Conservation (phyloP, 2,329 filamentous ascomycete species). For the Arthrobotrys iridis region DNA sequence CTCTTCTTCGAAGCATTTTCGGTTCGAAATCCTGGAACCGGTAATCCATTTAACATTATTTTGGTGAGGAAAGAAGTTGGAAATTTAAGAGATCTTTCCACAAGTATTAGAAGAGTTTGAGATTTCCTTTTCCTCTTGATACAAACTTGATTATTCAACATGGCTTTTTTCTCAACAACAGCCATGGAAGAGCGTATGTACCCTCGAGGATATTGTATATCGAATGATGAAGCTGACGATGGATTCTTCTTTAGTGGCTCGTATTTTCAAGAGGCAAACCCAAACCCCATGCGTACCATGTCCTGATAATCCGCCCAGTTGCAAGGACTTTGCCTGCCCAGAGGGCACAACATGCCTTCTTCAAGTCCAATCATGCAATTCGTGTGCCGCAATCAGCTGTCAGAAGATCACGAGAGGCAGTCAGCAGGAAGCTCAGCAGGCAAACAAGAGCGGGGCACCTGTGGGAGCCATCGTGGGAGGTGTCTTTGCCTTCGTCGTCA, state of each 20-base stretch:
- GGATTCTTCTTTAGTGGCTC: constrained; percentile 34
- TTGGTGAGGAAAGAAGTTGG: constrained; percentile 9
- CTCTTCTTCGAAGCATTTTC: constrained; percentile 3
- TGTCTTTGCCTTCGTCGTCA: constrained; percentile 83
- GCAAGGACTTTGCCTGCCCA: constrained; percentile 67
- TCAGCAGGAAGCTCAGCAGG: constrained; percentile 59
- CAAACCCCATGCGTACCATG: constrained; percentile 69
- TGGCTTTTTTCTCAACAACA: constrained; percentile 20
- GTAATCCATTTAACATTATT: constrained; percentile 5
- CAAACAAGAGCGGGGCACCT: constrained; percentile 66
- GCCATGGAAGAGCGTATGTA: constrained; percentile 51
- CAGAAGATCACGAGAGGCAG: constrained; percentile 59
- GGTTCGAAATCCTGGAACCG: constrained; percentile 30
- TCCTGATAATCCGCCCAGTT: constrained; percentile 66
- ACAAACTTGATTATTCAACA: constrained; percentile 24
- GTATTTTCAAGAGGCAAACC: constrained; percentile 44
- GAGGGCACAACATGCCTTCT: constrained; percentile 70
- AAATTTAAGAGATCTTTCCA: constrained; percentile 1
- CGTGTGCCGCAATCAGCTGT: constrained; percentile 70
- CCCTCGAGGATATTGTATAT: not conserved
- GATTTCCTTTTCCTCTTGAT: constrained; percentile 24
- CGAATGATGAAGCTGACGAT: not conserved
- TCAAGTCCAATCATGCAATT: constrained; percentile 69
- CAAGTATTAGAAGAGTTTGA: constrained; percentile 20
- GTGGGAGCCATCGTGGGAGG: constrained; percentile 89